Base-by-base conservation (phyloP, 139 green algal genomes). In the Chlorella sorokiniana region DNA sequence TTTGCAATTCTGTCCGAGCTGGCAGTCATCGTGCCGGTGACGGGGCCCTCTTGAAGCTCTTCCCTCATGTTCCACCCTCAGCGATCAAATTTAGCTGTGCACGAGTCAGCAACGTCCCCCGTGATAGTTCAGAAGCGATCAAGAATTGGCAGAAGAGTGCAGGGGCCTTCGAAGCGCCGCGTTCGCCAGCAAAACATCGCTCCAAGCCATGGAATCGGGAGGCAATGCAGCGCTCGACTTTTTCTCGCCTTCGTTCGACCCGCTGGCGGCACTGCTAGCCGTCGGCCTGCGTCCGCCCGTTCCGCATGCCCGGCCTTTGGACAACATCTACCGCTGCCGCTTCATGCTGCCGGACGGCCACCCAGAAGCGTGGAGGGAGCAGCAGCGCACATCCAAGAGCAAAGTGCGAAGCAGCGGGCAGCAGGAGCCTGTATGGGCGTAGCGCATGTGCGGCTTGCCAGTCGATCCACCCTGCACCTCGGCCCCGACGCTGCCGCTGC, bases 261-360 rank as follows among this genome's bases (percentile, higher is more conserved):
- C 84, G 16, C 23, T 78, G 22, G 11, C 35, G 0, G 78, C 84
- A 1, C 69, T 88, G 23, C 2, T 25, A 2, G 38, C 78, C 3
- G 51, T 1, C 10, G 69, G 56, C 4, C 51, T 95, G 71, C 73
- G 71, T 68, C 91, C 87, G 14, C 92, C 92, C 1, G 54, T 90
- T 9, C 87, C 90, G 23, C 61, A 64, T 20, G 91, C 88, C 0
- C 69, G 64, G 33, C 81, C 88, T 0, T 72, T 94, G 38, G 91
- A 96, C 84, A 91, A 92, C 62, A 37, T 96, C 27, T 78, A 84
- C 23, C 84, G 87, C 41, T 94, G 79, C 81, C 81, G 92, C 1
- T 52, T 31, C 29, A 77, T 94, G 35, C 87, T 95, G 31, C 92
- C 91, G 0, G n/a, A 67, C 0, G 87, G 88, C 10, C 33, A 88